Percentiles rank a stretch among this genome's conserved stretches.
Evolutionary conservation across 1,139 yeast genomes (phyloP).

Genomic region (Pneumocystis wakefieldiae): DNA sequence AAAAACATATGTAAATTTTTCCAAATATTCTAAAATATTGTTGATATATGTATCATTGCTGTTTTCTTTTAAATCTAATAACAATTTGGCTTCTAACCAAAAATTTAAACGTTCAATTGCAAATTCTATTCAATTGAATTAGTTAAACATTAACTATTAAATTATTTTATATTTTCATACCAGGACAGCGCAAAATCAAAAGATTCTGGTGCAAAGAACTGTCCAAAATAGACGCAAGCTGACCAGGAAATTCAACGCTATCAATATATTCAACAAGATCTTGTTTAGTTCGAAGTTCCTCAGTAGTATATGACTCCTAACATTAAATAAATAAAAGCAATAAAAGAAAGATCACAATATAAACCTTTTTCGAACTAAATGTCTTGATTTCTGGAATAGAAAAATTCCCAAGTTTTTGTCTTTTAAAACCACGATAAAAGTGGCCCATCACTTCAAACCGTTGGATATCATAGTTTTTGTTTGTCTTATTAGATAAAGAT

Average conservation of each 20-base stretch:
- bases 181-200: neutral
- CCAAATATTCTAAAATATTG: neutral
- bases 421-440: neutral
- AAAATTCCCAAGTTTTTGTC: neutral
- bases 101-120: constrained; percentile 13
- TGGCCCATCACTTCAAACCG: neutral
- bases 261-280: constrained; percentile 3
- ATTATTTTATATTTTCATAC: neutral
- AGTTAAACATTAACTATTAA: neutral
- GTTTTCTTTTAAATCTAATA: constrained; percentile 4
- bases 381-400: neutral
- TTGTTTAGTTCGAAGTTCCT: neutral
- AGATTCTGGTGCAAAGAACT: neutral
- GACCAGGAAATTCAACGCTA: neutral
- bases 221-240: neutral
- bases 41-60: neutral
- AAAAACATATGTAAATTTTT: neutral
- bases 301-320: neutral
- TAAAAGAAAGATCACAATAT: neutral
- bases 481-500: neutral
- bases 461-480: neutral
- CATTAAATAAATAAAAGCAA: neutral
- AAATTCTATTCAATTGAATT: neutral
- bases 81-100: constrained; percentile 10
- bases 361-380: neutral